phyloP scores from a whole-genome alignment of 2,329 filamentous ascomycete species.

The Drechslera avenae region DNA sequence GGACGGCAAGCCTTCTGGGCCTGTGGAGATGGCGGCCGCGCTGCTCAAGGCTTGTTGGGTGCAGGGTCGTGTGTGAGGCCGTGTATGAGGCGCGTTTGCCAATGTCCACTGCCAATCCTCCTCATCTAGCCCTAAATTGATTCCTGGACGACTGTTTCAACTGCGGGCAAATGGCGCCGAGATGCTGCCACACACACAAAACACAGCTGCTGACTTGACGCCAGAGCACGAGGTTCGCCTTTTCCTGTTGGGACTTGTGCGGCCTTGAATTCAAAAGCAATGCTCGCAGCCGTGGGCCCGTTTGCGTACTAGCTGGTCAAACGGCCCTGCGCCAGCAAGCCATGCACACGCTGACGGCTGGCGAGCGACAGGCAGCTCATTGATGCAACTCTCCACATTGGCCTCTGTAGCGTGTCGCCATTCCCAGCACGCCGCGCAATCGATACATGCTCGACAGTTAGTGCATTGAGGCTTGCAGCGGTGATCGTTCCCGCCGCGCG shows the following conservation, averaged over 20 bases:
- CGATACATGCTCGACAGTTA: constrained; percentile 24
- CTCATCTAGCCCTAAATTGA: constrained; percentile 9
- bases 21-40: constrained; percentile 9
- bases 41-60: neutral
- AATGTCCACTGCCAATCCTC: constrained; percentile 8
- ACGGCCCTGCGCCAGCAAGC: neutral
- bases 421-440: constrained; percentile 25
- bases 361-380: constrained; percentile 1
- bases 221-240: neutral
- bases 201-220: neutral
- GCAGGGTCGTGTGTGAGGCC: neutral
- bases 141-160: constrained; percentile 8
- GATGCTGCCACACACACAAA: constrained; percentile 2
- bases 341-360: neutral
- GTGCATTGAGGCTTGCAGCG: constrained; percentile 22
- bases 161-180: constrained; percentile 1
- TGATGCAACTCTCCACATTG: neutral
- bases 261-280: neutral
- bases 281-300: neutral
- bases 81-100: neutral
- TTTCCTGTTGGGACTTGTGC: neutral
- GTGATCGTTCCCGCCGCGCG: constrained; percentile 19
- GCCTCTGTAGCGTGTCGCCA: neutral
- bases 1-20: neutral
- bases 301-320: neutral